A percentile compares a stretch with the other conserved stretches of the same genome.
Evolutionary conservation across 2,329 filamentous ascomycete species (phyloP).

Genomic region (Aspergillus sp.): DNA sequence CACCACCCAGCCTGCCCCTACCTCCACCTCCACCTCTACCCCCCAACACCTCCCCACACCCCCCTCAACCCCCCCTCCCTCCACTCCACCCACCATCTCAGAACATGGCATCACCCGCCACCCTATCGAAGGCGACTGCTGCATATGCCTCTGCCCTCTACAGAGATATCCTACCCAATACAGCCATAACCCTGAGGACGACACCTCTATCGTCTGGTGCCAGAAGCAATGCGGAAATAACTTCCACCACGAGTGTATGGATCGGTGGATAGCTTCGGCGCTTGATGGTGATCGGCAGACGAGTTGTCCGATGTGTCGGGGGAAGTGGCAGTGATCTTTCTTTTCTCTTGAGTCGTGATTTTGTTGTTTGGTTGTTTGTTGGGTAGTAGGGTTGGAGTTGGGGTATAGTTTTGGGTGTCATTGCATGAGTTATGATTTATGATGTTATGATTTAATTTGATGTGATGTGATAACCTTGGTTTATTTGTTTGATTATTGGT

Average conservation of each 20-base stretch:
- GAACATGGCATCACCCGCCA: not conserved
- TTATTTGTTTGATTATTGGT: too few species aligned
- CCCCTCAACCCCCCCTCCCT: not conserved
- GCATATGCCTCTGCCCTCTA: not conserved
- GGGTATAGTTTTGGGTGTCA: too few species aligned
- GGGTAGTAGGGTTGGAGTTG: too few species aligned
- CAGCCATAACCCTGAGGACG: too few species aligned
- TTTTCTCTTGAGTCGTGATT: too few species aligned
- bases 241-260: conserved; percentile 5
- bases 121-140: conserved; percentile 1
- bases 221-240: not conserved
- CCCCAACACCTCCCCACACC: too few species aligned
- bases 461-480: too few species aligned
- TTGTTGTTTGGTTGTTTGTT: not conserved
- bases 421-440: too few species aligned
- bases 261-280: not conserved
- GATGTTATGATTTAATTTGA: too few species aligned
- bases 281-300: too few species aligned
- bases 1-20: too few species aligned
- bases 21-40: too few species aligned
- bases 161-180: not conserved
- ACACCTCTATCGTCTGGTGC: not conserved
- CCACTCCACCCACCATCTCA: not conserved
- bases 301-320: conserved; percentile 5
- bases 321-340: not conserved